Evolutionary conservation across 2,329 filamentous ascomycete genomes (phyloP), one percentile per base, ranked within the genome.

Genomic region (Claviceps monticola): DNA sequence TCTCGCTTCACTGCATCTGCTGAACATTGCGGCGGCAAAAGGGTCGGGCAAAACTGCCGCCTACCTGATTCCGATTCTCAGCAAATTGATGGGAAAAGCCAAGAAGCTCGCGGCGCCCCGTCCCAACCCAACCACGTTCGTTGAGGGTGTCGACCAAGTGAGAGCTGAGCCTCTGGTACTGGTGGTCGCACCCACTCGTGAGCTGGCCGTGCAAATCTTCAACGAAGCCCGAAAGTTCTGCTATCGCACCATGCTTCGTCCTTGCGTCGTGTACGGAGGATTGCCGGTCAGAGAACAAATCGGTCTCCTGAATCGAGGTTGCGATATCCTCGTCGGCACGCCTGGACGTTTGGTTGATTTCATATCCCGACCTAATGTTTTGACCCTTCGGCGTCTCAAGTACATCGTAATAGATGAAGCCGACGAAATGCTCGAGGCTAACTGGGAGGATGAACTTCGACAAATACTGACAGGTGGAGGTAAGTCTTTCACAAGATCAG

Each of bases 1-100:
- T 19, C 43, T 38, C 5, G 14, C 42, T 21, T 11, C 9, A 44
- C 4, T 45, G 16, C 19, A 39, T 43, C 11, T 13, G 26, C 19
- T 45, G 26, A 47, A 17, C 8, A 14, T 3, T 21, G 43, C 1
- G 29, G 4, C 19, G 5, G 6, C 56, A 5, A 48, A 96, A 96
- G 91, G 93, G 19, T 97, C 91, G 26, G 93, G 93, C 50, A 98
- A 98, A 74, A 98, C 93, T 0, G 91, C 86, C 0, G 90, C 93
- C 0, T 98, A 93, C 62, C 70, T 98, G 4, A 80, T 96, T 51
- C 93, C 93, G 0, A 86, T 95, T 54, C 62, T 97, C 49, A 95
- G 89, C 54, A 85, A 86, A 65, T 71, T 98, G 21, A 96, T 97
- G 88, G 93, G 93, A 26, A 97, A 97, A 70, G 88, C 86, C 5